These are phyloP conservation scores for Nidula niveotomentosa DNA, from an alignment of 1,284 basidiomycete species.

Conservation along the genomic window DNA sequence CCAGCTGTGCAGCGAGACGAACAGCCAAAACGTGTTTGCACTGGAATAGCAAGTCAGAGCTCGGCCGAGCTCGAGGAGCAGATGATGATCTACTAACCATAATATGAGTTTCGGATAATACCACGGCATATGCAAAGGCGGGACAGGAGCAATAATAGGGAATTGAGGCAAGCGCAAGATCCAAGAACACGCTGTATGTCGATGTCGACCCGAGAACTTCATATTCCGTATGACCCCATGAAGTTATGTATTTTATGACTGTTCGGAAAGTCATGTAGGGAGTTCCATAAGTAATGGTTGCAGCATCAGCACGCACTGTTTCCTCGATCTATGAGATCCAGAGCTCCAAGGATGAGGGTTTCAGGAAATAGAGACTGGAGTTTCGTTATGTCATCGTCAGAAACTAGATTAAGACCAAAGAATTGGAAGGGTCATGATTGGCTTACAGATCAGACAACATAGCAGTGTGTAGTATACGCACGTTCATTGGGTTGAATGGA, in stretches of 20 bases:
- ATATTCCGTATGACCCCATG: slow-evolving; percentile 58
- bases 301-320: slow-evolving; percentile 46
- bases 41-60: slow-evolving; percentile 30
- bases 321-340: slow-evolving; percentile 70
- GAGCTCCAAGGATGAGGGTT: slow-evolving; percentile 57
- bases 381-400: slow-evolving; percentile 52
- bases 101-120: slow-evolving; percentile 56
- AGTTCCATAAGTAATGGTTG: not conserved
- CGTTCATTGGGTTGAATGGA: slow-evolving; percentile 24
- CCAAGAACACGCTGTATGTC: slow-evolving; percentile 60
- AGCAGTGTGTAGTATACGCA: no score
- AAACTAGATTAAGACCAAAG: slow-evolving; percentile 33
- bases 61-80: not conserved
- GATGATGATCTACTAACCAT: slow-evolving; percentile 44
- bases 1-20: slow-evolving; percentile 52
- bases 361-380: slow-evolving; percentile 62
- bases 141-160: slow-evolving; percentile 73
- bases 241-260: slow-evolving; percentile 65
- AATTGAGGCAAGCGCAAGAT: slow-evolving; percentile 36
- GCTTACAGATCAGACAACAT: slow-evolving; percentile 2
- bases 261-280: not conserved
- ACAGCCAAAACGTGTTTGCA: slow-evolving; percentile 79
- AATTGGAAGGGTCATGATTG: not conserved
- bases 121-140: slow-evolving; percentile 62
- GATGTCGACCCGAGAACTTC: slow-evolving; percentile 66